These are phyloP conservation scores for Acanthamoeba lugdunensis DNA, from an alignment of 208 protist genomes.

Conservation along the genomic window DNA sequence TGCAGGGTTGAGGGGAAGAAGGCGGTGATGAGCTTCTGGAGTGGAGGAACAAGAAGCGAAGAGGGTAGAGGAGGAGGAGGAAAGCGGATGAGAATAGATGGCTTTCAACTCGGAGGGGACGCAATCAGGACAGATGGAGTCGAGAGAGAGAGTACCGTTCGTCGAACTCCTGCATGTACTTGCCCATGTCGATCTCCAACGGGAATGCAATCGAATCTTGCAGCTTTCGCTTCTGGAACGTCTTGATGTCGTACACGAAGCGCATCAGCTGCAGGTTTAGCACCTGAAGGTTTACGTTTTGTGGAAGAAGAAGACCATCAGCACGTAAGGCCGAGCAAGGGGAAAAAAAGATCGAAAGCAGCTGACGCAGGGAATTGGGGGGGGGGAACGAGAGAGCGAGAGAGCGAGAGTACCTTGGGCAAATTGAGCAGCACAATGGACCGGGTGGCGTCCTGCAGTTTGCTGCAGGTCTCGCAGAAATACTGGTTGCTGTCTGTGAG, in stretches of 20 bases:
- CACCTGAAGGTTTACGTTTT: background rate
- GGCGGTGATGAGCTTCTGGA: conserved; percentile 30
- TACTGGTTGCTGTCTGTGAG: conserved; percentile 57
- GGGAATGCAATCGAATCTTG: conserved; percentile 55
- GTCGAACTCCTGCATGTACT: conserved; percentile 44
- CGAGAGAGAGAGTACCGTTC: conserved; percentile 5
- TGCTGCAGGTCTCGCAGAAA: conserved; percentile 67
- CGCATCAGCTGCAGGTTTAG: conserved; percentile 69
- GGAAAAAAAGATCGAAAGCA: too few species aligned
- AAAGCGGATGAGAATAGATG: background rate
- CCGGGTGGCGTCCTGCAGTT: conserved; percentile 59
- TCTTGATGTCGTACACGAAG: conserved; percentile 71
- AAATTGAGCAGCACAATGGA: conserved; percentile 62
- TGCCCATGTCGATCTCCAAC: conserved; percentile 64
- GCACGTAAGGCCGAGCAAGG: background rate
- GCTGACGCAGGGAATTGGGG: too few species aligned
- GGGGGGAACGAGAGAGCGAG: background rate
- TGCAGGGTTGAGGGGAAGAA: conserved; percentile 58
- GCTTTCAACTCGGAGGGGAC: background rate
- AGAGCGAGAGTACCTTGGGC: conserved; percentile 26
- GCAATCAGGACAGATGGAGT: background rate
- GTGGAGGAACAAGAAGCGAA: background rate
- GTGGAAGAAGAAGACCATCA: background rate
- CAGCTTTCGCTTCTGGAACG: conserved; percentile 49
- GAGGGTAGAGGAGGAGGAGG: background rate